Evolutionary conservation across 352 stramenopile species (phyloP).

Genomic region (Globisporangium splendens): DNA sequence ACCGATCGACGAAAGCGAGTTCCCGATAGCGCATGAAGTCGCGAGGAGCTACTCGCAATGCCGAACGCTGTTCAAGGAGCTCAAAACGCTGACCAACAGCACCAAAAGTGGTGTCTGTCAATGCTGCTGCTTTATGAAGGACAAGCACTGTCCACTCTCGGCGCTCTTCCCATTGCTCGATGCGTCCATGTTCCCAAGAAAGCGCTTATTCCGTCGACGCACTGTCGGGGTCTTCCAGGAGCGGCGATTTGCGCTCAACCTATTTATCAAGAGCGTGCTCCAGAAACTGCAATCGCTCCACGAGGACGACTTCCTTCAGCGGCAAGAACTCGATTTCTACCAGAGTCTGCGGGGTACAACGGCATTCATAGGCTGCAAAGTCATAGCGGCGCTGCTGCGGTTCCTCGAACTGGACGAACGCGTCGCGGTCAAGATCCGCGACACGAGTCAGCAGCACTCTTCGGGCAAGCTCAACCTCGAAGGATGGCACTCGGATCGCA

Average conservation of each 20-base stretch:
- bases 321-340: constrained; percentile 6
- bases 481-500: constrained; percentile 41
- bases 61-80: constrained; percentile 35
- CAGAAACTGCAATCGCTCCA: constrained; percentile 28
- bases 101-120: constrained; percentile 21
- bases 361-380: constrained; percentile 27
- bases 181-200: constrained; percentile 45
- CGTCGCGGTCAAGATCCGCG: constrained; percentile 22
- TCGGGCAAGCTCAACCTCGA: constrained; percentile 34
- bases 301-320: constrained; percentile 26
- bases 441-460: constrained; percentile 18
- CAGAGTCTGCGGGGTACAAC: not conserved
- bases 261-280: constrained; percentile 30
- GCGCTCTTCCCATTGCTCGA: constrained; percentile 40
- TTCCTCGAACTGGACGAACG: constrained; percentile 34
- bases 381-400: constrained; percentile 26
- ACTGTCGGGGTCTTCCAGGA: constrained; percentile 28
- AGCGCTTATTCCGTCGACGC: constrained; percentile 45
- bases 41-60: constrained; percentile 53
- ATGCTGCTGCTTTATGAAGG: constrained; percentile 46
- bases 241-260: constrained; percentile 20
- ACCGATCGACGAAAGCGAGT: constrained; percentile 15
- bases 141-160: constrained; percentile 50
- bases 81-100: constrained; percentile 40
- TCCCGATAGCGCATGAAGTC: constrained; percentile 38